Base-by-base conservation (phyloP, 2,329 filamentous ascomycete species). In the Xylaria sp. region DNA sequence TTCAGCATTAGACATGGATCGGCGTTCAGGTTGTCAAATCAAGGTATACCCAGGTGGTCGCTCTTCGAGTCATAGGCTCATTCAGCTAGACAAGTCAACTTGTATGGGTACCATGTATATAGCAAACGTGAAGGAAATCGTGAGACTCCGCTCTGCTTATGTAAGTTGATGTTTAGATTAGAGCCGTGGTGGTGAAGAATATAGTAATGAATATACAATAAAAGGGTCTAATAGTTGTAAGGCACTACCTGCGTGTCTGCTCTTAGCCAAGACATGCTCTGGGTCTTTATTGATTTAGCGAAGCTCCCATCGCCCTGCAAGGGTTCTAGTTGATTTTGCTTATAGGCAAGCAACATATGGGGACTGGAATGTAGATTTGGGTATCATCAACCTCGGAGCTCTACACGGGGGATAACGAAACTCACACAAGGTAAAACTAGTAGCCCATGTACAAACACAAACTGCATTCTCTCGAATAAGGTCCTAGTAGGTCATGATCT, bases 21-120 rank as follows among this genome's bases (percentile, higher is more conserved):
- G 61, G 65, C 65, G 61, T 63, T 63, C 11, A 29, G 47, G 51
- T 58, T 47, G n/a, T 58, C 7, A 44, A 27, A 64, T 29, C 22
- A 45, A 31, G 42, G n/a, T 25, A 65, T 61, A 67, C 61, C 45
- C 54, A 50, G 47, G 31, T 5, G 15, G 59, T 50, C 50, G 51
- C 15, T 42, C 3, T 60, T 39, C 5, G 10, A 38, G 3, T 31
- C 15, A 64, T 33, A 65, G 56, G 51, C 54, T 51, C 53, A n/a
- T 57, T 67, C 65, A 42, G 11, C 15, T 55, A 50, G n/a, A 49
- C 13, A 22, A 55, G 47, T 49, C 38, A 17, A 44, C 5, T 38
- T 42, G 44, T 2, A 0, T 39, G 27, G 13, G 22, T 45, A 29
- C 3, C 45, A 50, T 56, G 65, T 49, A 63, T 15, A 44, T 56